Evolutionary conservation across 257 asterid genomes (phyloP), one percentile per base, ranked within the genome.

Genomic region (Osmanthus fragrans): DNA sequence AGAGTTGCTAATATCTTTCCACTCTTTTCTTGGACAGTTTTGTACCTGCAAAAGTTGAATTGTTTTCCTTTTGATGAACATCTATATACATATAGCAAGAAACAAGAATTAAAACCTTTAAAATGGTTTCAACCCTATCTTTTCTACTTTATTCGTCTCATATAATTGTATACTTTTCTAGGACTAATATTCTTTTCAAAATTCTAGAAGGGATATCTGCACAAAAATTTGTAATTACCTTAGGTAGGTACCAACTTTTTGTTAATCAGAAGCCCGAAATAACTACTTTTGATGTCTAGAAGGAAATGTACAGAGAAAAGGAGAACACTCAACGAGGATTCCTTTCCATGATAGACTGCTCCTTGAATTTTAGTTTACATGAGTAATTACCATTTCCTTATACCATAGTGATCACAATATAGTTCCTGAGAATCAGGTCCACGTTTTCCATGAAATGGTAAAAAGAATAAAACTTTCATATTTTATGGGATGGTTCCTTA

Each of bases 401-500:
- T 79, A 37, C 99, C 99, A 83, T 95, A 91, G 82, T 95, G 99
- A 83, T 95, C 99, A 10, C 94, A 91, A 79, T 95, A 95, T 78
- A 95, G 72, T 95, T 93, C 76, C 99, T 97, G 84, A 93, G 83
- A 83, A 95, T 95, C 79, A 95, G 96, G 86, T 39, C 45, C 45
- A 39, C 45, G 13, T 8, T 4, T 34, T 34, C 39, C 60, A 56
- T 58, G 64, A 76, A 79, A 73, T 58, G 34, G 30, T 74, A 77
- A 29, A 73, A 56, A 30, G 32, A 56, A 34, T 73, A 47, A 36
- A 71, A 5, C 13, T 15, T 45, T 60, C 29, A 60, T 29, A 80
- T 69, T 36, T 16, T 58, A 36, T 47, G 29, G 0, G 40, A 73
- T 15, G 36, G 79, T 89, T 93, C 98, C 98, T 95, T 95, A 80